phyloP scores from a whole-genome alignment of 345 rosid species.

The Tarenaya hassleriana region DNA sequence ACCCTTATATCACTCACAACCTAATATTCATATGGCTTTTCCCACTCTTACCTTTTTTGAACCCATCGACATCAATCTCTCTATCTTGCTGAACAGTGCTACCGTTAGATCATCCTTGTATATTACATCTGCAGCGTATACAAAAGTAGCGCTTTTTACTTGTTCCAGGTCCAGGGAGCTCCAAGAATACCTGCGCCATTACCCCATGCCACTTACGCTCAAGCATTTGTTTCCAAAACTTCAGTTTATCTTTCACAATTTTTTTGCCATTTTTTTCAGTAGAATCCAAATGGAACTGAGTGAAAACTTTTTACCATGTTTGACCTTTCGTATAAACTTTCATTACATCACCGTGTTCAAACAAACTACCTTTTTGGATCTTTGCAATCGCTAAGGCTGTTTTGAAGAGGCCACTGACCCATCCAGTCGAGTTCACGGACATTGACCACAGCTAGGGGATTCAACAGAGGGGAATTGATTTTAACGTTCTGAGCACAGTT shows the following conservation, averaged over 20 bases:
- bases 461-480: conserved; percentile 42
- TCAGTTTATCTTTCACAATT: too few relatives aligned
- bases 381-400: conserved; percentile 18
- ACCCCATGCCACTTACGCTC: too few relatives aligned
- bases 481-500: conserved; percentile 55
- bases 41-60: conserved; percentile 24
- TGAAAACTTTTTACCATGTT: too few relatives aligned
- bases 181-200: conserved; percentile 30
- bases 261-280: too few relatives aligned
- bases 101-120: conserved; percentile 32
- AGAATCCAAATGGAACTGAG: too few relatives aligned
- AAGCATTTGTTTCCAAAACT: too few relatives aligned
- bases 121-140: conserved; percentile 31
- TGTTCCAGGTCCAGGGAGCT: conserved; percentile 25
- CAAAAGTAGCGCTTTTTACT: conserved; percentile 21
- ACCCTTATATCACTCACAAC: background rate
- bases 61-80: conserved; percentile 29
- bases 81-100: conserved; percentile 24
- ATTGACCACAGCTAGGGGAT: conserved; percentile 36
- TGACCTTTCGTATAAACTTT: too few relatives aligned
- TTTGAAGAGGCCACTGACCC: conserved; percentile 55
- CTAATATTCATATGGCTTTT: background rate
- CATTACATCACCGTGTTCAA: too few relatives aligned
- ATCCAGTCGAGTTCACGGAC: conserved; percentile 81
- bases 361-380: conserved; percentile 38